Evolutionary conservation across 192 early-diverging fungal genomes (phyloP).

Genomic region (Borealophlyctis nickersoniae): DNA sequence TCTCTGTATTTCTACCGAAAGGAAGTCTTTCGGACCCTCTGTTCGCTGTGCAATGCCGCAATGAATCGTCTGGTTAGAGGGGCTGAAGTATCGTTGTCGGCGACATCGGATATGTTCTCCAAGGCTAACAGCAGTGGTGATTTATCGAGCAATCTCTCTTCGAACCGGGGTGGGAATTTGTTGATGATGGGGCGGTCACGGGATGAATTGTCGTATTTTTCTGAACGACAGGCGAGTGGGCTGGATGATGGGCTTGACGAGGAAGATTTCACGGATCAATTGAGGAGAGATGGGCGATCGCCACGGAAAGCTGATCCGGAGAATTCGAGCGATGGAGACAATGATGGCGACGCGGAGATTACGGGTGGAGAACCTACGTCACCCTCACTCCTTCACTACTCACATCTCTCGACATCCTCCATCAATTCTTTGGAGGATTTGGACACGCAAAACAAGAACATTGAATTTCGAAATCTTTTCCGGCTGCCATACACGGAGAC

Average conservation of each 20-base stretch:
- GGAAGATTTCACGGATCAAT: slow-evolving; percentile 42
- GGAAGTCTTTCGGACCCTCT: slow-evolving; percentile 48
- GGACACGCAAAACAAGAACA: slow-evolving; percentile 40
- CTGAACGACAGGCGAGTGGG: slow-evolving; percentile 17
- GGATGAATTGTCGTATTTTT: slow-evolving; percentile 32
- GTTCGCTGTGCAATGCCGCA: slow-evolving; percentile 42
- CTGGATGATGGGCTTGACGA: slow-evolving; percentile 41
- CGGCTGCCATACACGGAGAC: slow-evolving; percentile 43
- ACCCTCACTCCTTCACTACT: slow-evolving; percentile 26
- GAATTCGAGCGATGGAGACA: neutral
- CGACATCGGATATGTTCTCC: slow-evolving; percentile 51
- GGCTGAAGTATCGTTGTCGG: slow-evolving; percentile 50
- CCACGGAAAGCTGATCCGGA: slow-evolving; percentile 7
- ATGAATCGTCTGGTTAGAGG: slow-evolving; percentile 60
- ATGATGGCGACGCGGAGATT: neutral
- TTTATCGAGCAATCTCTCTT: slow-evolving; percentile 40
- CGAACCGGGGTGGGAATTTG: slow-evolving; percentile 39
- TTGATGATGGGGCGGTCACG: slow-evolving; percentile 38
- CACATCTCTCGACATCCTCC: slow-evolving; percentile 35
- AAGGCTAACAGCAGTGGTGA: slow-evolving; percentile 56
- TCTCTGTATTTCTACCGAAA: slow-evolving; percentile 46
- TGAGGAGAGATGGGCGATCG: neutral
- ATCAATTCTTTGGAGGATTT: slow-evolving; percentile 38
- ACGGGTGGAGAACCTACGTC: slow-evolving; percentile 4
- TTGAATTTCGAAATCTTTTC: slow-evolving; percentile 52